A percentile compares a stretch with the other conserved stretches of the same genome.
These are phyloP conservation scores for Phytophthora cryptogea DNA, from an alignment of 352 stramenopile genomes.

Conservation along the genomic window DNA sequence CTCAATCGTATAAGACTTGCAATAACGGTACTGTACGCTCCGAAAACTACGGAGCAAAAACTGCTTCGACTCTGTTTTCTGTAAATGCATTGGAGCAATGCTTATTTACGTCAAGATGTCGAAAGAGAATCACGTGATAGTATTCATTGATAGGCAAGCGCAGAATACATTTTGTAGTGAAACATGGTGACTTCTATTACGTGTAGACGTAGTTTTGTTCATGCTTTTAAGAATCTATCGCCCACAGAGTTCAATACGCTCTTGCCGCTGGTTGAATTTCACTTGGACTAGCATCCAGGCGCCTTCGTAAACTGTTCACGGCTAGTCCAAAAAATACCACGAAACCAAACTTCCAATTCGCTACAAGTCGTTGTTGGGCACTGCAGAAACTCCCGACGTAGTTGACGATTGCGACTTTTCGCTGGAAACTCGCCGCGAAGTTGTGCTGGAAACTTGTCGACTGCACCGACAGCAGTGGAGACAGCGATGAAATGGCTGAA, in stretches of 20 bases:
- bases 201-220: too few species aligned
- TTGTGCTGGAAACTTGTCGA: neutral
- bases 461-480: neutral
- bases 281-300: conserved; percentile 1
- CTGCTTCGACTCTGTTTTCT: too few species aligned
- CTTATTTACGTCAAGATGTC: too few species aligned
- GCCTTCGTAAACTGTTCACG: neutral
- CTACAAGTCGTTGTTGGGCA: neutral
- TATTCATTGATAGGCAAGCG: too few species aligned
- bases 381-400: conserved; percentile 1
- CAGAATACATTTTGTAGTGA: too few species aligned
- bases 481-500: conserved; percentile 2
- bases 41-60: too few species aligned
- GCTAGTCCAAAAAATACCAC: neutral
- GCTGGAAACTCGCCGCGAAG: neutral
- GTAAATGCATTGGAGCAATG: too few species aligned
- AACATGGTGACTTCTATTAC: too few species aligned
- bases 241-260: neutral
- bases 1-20: too few species aligned
- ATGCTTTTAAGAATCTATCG: too few species aligned
- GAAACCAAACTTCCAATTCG: conserved; percentile 1
- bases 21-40: too few species aligned
- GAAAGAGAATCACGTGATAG: too few species aligned
- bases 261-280: neutral
- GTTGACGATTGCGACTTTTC: neutral